These are phyloP conservation scores for Sporothrix curviconia DNA, from an alignment of 2,329 filamentous ascomycete genomes.

Conservation along the genomic window DNA sequence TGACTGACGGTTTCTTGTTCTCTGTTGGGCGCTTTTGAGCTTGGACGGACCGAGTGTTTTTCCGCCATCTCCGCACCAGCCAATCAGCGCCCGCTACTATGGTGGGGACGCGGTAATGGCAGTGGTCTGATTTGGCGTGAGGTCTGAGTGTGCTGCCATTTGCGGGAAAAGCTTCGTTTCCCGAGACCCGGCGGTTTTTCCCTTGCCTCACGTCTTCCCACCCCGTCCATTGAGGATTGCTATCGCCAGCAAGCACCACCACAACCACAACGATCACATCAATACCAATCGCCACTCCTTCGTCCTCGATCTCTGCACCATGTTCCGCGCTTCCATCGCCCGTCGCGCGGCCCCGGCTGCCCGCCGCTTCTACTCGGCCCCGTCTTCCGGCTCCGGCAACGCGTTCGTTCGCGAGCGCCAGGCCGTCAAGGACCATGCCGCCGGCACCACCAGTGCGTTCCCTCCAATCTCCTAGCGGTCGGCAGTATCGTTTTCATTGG, in stretches of 20 bases:
- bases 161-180: constrained; percentile 19
- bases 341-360: constrained; percentile 18
- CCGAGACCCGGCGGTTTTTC: constrained; percentile 16
- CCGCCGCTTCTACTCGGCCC: constrained; percentile 19
- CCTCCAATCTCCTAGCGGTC: too few species aligned
- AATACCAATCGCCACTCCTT: background rate
- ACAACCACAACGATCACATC: background rate
- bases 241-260: background rate
- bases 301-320: constrained; percentile 3
- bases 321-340: constrained; percentile 18
- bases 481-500: too few species aligned
- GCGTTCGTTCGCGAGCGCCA: constrained; percentile 87
- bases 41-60: background rate
- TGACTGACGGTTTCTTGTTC: background rate
- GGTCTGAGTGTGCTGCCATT: constrained; percentile 8
- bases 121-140: constrained; percentile 17
- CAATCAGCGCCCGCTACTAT: background rate
- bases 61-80: background rate
- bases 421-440: constrained; percentile 86
- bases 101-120: constrained; percentile 1
- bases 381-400: constrained; percentile 53
- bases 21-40: background rate
- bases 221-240: constrained; percentile 1
- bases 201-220: background rate
- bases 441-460: constrained; percentile 71